Conservation (phyloP, 2,329 filamentous ascomycete genomes). For the Colletotrichum sp. region DNA sequence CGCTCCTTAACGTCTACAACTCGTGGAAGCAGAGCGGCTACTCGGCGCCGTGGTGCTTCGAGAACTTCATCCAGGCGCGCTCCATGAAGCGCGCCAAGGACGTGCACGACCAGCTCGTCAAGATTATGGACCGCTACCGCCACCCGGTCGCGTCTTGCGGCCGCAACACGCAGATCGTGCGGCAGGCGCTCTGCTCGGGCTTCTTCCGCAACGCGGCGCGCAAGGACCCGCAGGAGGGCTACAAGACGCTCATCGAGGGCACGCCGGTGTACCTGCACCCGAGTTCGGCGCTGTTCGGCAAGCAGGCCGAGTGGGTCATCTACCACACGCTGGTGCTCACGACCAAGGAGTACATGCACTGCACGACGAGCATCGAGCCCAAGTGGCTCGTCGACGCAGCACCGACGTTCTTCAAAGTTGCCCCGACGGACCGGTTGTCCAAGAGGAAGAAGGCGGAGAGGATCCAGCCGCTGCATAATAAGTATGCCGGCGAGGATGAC, state of each 20-base stretch:
- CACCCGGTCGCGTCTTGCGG: constrained; percentile 86
- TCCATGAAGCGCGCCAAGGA: constrained; percentile 90
- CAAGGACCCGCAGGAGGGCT: constrained; percentile 95
- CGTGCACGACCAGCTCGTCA: constrained; percentile 87
- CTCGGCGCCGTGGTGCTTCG: constrained; percentile 91
- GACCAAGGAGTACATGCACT: constrained; percentile 98
- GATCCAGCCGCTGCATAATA: constrained; percentile 94
- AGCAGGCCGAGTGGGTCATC: constrained; percentile 95
- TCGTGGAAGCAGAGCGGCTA: constrained; percentile 89
- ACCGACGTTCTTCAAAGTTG: constrained; percentile 99
- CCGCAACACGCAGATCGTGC: constrained; percentile 83
- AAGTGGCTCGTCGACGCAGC: constrained; percentile 94
- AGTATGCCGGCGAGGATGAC: constrained; percentile 90
- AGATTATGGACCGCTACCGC: constrained; percentile 92
- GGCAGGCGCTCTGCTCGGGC: constrained; percentile 87
- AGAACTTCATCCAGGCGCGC: constrained; percentile 95
- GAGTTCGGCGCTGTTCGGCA: constrained; percentile 89
- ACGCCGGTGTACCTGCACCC: constrained; percentile 97
- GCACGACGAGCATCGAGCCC: constrained; percentile 89
- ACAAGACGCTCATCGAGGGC: constrained; percentile 95
- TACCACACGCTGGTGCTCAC: constrained; percentile 92
- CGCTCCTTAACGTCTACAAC: constrained; percentile 95
- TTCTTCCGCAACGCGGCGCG: constrained; percentile 96
- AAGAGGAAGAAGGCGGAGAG: constrained; percentile 94
- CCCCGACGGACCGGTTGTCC: constrained; percentile 82